Evolutionary conservation across 1,139 yeast species (phyloP).

Genomic region (Entelexis sorbosivorans): DNA sequence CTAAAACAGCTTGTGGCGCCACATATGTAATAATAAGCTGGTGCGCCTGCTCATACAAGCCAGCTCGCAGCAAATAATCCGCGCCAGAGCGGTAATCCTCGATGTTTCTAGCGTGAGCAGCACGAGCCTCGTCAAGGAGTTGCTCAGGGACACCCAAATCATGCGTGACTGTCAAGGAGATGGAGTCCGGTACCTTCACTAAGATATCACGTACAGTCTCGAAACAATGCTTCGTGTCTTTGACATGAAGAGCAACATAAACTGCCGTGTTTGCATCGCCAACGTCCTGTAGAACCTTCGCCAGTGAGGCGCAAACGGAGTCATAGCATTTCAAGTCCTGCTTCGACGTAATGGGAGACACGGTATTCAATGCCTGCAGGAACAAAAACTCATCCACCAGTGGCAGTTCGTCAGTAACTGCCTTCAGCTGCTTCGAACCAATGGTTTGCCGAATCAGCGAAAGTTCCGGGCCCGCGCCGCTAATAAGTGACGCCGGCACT

Average conservation of each 20-base stretch:
- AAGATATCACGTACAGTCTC: constrained; percentile 38
- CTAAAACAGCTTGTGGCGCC: constrained; percentile 58
- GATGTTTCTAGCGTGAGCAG: constrained; percentile 33
- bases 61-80: constrained; percentile 52
- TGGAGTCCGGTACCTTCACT: background rate
- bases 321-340: constrained; percentile 12
- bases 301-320: constrained; percentile 11
- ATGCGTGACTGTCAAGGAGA: constrained; percentile 2
- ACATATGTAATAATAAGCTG: constrained; percentile 42
- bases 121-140: constrained; percentile 27
- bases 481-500: constrained; percentile 11
- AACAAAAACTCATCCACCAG: constrained; percentile 16
- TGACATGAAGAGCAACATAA: constrained; percentile 21
- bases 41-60: constrained; percentile 55
- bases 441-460: constrained; percentile 16
- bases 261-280: constrained; percentile 16
- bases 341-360: background rate
- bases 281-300: constrained; percentile 9
- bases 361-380: constrained; percentile 18
- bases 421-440: constrained; percentile 7
- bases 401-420: constrained; percentile 12
- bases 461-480: constrained; percentile 13
- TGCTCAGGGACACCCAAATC: constrained; percentile 21
- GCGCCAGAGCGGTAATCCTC: constrained; percentile 52
- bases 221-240: constrained; percentile 24